Evolutionary conservation across 495 filamentous ascomycete genomes (phyloP), one percentile per base, ranked within the genome.

Genomic region (Penicillium goetzii): DNA sequence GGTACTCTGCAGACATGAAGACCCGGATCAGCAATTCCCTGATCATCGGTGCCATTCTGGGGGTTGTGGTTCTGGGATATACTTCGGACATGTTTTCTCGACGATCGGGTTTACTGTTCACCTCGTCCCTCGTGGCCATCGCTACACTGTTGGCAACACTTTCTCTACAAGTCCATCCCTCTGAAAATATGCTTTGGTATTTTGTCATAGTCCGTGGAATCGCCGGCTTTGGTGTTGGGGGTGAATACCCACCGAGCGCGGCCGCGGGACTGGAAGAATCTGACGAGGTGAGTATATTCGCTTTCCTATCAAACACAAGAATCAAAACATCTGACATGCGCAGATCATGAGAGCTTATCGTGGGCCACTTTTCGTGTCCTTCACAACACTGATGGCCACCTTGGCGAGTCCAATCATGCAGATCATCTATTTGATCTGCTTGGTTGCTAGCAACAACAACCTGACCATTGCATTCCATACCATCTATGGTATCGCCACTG

Each of bases 381-480:
- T 76, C 51, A 76, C 74, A 0, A 76, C 75, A 0, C 43, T 78
- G 10, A 78, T 76, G 73, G 75, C 75, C 2, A 78, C 75, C 0
- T 36, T 67, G 7, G 74, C 74, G 19, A 62, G 69, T 15, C 75
- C 74, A 2, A 72, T 78, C 40, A 62, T 72, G 28, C 70, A 72
- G 63, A 73, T 78, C 53, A 71, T 76, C 53, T 78, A 78, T 55
- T 56, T 76, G 17, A 68, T 75, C 54, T 69, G 67, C 25, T 65
- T 77, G 0, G 65, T 71, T 45, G 75, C 73, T 36, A 76, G 62
- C 60, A 65, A 72, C 62, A 75, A 76, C 52, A 73, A 78, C 57
- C 63, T 78, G 4, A 62, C 63, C 4, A 28, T 76, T 5, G 68
- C 75, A 4, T 76, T 74, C 50, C 73, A 78, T 41, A 67, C 72